Base-by-base conservation (phyloP, 148 eudicot species). In the Heliamphora exappendiculata region DNA sequence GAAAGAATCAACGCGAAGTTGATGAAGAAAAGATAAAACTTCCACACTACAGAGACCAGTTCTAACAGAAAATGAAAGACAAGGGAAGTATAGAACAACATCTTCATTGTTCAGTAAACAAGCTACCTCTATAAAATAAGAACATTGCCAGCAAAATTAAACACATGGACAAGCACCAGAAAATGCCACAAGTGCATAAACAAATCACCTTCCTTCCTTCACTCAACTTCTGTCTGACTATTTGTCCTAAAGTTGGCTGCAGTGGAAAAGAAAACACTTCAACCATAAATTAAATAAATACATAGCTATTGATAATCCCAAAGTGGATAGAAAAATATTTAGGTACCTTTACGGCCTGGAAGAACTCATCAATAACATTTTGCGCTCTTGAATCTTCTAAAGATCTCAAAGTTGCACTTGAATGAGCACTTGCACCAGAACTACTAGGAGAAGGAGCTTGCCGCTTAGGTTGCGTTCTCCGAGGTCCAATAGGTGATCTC, bases 141-240 rank as follows among this genome's bases (percentile, higher is more conserved):
- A 54, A 65, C 11, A 65, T 58, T 22, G 62, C 9, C 22, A 59
- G 80, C 24, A 67, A 31, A 57, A 36, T 7, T 51, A 59, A 72
- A 41, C 20, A 74, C 0, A 33, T 24, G 22, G 9, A 0, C 22
- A 54, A 10, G 26, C 29, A 78, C 41, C 29, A 51, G 31, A 70
- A 13, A 51, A 45, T 22, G 14, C 11, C 55, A 1, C 55, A 13
- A 3, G 22, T 49, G 51, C 76, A 72, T 51, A 14, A 57, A 71
- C 3, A 45, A 31, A 67, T 72, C 86, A 94, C 98, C 97, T 94
- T 94, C 75, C 98, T 88, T 70, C 97, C 99, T 85, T 95, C 99
- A 86, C 92, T 88, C 81, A 95, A 76, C 83, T 89, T 88, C 75
- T 95, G 99, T 81, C 91, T 87, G 64, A 95, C 97, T 80, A 95